Evolutionary conservation across 176 grass and related monocot species (phyloP).

Genomic region (Oryza coarctata): DNA sequence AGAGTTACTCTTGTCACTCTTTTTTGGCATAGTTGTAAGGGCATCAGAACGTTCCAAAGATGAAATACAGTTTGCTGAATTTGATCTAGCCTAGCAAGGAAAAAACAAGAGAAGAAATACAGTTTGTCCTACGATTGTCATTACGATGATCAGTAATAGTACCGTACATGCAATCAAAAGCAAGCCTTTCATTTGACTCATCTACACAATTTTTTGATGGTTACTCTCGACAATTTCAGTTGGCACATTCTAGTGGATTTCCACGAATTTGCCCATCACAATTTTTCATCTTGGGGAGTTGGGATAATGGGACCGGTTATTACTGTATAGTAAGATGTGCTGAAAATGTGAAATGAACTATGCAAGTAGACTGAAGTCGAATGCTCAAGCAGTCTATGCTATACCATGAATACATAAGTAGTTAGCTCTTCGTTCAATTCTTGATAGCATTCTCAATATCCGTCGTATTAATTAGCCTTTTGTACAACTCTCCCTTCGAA

Average conservation of each 20-base stretch:
- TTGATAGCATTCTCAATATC: no score
- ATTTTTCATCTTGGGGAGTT: neutral
- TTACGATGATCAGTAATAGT: no score
- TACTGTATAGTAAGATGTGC: neutral
- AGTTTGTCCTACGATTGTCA: no score
- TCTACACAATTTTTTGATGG: neutral
- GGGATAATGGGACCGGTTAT: no score
- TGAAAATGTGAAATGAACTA: neutral
- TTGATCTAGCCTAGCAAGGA: neutral
- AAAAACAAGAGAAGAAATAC: neutral
- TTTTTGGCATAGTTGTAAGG: neutral
- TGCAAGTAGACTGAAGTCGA: neutral
- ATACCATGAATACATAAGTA: neutral
- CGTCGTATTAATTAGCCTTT: no score
- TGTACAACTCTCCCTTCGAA: no score
- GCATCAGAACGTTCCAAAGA: neutral
- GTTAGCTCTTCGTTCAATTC: neutral
- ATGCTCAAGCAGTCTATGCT: neutral
- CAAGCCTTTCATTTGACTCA: neutral
- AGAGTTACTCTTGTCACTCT: neutral
- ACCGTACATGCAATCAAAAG: neutral
- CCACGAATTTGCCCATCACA: neutral
- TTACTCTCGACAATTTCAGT: neutral
- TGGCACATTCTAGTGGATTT: neutral
- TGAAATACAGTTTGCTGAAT: neutral